Conservation (phyloP, 257 asterid species). For the Buddleja alternifolia region DNA sequence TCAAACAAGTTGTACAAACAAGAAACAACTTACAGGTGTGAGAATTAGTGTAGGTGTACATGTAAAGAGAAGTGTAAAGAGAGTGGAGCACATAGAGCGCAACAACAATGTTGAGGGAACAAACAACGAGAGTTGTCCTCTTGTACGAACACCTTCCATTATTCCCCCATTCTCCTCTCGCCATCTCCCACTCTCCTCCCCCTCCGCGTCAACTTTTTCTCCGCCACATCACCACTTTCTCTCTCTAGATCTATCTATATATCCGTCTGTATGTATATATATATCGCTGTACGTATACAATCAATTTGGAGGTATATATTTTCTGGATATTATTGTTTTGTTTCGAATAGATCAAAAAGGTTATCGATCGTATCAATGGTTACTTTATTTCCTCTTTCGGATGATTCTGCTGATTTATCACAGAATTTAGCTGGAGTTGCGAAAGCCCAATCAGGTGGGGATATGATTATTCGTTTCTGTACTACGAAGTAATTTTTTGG, state of each 20-base stretch:
- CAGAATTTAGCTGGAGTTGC: not conserved
- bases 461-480: too few relatives aligned
- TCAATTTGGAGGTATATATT: constrained; percentile 24
- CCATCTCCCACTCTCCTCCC: constrained; percentile 50
- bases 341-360: constrained; percentile 23
- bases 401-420: not conserved
- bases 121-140: constrained; percentile 64
- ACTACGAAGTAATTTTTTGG: too few relatives aligned
- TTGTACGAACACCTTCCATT: constrained; percentile 80
- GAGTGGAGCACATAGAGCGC: constrained; percentile 82
- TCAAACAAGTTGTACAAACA: not conserved
- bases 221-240: constrained; percentile 50
- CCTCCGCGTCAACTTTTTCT: constrained; percentile 46
- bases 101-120: constrained; percentile 72
- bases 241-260: constrained; percentile 4
- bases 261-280: not conserved
- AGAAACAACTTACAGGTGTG: constrained; percentile 40
- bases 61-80: constrained; percentile 68
- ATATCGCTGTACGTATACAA: constrained; percentile 3
- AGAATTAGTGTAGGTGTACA: constrained; percentile 56
- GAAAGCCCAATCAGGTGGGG: not conserved
- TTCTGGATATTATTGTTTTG: constrained; percentile 9
- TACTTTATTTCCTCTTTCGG: constrained; percentile 1
- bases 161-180: constrained; percentile 72
- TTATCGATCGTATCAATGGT: constrained; percentile 31